phyloP scores from a whole-genome alignment of 129 eudicot genomes.

The Escallonia rubra region DNA sequence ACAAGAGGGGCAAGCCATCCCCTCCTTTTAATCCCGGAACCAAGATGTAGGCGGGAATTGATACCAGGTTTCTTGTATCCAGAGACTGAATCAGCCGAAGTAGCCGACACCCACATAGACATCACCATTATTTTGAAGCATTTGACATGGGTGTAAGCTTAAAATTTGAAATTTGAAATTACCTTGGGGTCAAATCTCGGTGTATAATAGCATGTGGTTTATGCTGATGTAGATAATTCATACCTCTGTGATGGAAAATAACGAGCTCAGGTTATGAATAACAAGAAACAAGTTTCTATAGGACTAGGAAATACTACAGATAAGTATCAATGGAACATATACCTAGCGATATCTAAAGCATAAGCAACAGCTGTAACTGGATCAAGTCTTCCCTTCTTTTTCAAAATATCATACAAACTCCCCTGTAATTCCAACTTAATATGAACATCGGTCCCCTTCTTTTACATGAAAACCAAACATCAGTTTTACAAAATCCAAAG shows the following conservation, averaged over 20 bases:
- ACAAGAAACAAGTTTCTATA: not conserved
- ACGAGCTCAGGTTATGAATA: not conserved
- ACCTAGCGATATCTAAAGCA: constrained; percentile 85
- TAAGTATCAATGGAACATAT: not conserved
- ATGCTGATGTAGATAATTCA: constrained; percentile 63
- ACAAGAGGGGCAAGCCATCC: no score
- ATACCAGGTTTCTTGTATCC: no score
- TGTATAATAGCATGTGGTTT: constrained; percentile 59
- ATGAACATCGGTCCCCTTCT: no score
- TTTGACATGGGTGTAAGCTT: no score
- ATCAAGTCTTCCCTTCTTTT: constrained; percentile 65
- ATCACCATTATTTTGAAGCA: no score
- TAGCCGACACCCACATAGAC: no score
- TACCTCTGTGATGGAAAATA: constrained; percentile 31
- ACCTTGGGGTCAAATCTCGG: constrained; percentile 86
- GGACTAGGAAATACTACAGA: not conserved
- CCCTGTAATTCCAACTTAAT: constrained; percentile 38
- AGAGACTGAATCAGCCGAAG: no score
- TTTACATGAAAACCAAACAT: no score
- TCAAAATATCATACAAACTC: constrained; percentile 57
- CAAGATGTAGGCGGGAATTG: no score
- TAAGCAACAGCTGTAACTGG: constrained; percentile 61
- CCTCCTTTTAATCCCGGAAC: no score
- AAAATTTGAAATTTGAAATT: not conserved
- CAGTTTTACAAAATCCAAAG: not conserved